These are phyloP conservation scores for Colletotrichum paranaense DNA, from an alignment of 2,329 filamentous ascomycete species.

Conservation along the genomic window DNA sequence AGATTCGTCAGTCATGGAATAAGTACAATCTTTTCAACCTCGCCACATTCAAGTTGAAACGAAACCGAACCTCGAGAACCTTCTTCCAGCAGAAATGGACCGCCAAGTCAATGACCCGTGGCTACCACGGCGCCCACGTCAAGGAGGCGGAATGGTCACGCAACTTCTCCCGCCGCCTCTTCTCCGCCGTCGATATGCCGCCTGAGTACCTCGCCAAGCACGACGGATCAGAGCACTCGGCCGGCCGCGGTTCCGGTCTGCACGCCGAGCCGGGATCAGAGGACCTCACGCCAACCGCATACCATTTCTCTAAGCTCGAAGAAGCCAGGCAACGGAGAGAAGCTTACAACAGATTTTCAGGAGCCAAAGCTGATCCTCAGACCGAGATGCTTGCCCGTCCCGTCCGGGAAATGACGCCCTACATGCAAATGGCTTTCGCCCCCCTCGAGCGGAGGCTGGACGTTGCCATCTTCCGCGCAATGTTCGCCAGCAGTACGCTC, in stretches of 20 bases:
- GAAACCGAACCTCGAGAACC: slow-evolving; percentile 62
- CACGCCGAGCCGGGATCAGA: slow-evolving; percentile 43
- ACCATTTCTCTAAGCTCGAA: slow-evolving; percentile 39
- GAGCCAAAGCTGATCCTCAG: neutral
- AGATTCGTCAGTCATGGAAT: slow-evolving; percentile 96
- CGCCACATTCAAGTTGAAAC: slow-evolving; percentile 61
- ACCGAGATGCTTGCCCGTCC: slow-evolving; percentile 45
- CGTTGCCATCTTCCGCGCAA: slow-evolving; percentile 90
- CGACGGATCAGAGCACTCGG: slow-evolving; percentile 86
- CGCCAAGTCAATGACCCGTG: slow-evolving; percentile 84
- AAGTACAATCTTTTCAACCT: slow-evolving; percentile 98
- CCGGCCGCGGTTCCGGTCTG: slow-evolving; percentile 83
- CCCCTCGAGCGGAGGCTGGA: slow-evolving; percentile 92
- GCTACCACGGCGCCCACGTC: slow-evolving; percentile 95
- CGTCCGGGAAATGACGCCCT: slow-evolving; percentile 74
- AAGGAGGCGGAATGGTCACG: slow-evolving; percentile 93
- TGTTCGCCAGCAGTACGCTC: slow-evolving; percentile 93
- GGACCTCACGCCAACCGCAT: slow-evolving; percentile 37
- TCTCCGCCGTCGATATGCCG: slow-evolving; percentile 88
- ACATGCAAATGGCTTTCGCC: slow-evolving; percentile 96
- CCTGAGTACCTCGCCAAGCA: slow-evolving; percentile 80
- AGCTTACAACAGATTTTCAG: no score
- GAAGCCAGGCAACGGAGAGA: neutral
- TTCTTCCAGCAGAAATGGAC: slow-evolving; percentile 99
- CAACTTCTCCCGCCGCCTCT: slow-evolving; percentile 86